A percentile compares a stretch with the other conserved stretches of the same genome.
Conservation (phyloP, 805 yeast genomes). For the Clavispora fructus region DNA sequence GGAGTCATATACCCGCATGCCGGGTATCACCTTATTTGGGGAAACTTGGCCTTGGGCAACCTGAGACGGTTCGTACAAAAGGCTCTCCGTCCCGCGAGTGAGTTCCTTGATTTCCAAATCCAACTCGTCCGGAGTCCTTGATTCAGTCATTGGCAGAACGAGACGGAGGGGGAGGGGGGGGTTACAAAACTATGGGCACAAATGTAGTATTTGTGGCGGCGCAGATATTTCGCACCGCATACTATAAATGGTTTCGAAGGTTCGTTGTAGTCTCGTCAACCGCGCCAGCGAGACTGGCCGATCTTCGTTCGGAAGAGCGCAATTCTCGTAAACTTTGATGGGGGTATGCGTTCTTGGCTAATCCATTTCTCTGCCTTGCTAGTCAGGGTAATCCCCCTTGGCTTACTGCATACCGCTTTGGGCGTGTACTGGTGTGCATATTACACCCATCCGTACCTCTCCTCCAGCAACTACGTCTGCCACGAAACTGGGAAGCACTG, state of each 20-base stretch:
- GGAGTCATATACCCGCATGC: not conserved
- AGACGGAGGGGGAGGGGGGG: not conserved
- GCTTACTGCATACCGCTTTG: too few species aligned
- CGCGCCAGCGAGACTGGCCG: too few species aligned
- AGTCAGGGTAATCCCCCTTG: too few species aligned
- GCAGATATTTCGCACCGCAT: not conserved
- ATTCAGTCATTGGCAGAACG: not conserved
- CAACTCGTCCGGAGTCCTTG: not conserved
- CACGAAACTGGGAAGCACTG: too few species aligned
- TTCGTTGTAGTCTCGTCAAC: too few species aligned
- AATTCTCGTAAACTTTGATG: too few species aligned
- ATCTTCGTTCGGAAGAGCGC: too few species aligned
- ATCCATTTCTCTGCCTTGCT: too few species aligned
- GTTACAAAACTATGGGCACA: not conserved
- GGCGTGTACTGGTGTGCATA: too few species aligned
- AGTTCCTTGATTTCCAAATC: not conserved
- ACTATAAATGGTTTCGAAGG: not conserved
- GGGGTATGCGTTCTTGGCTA: too few species aligned
- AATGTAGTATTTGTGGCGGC: not conserved
- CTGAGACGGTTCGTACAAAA: not conserved
- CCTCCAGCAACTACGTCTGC: too few species aligned
- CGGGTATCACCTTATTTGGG: not conserved
- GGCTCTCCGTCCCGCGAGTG: not conserved
- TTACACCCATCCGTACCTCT: not conserved
- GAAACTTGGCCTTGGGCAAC: not conserved